These are phyloP conservation scores for fission yeast (Schizosaccharomyces pombe) DNA, from an alignment of 805 yeast species.

Conservation along the genomic window DNA sequence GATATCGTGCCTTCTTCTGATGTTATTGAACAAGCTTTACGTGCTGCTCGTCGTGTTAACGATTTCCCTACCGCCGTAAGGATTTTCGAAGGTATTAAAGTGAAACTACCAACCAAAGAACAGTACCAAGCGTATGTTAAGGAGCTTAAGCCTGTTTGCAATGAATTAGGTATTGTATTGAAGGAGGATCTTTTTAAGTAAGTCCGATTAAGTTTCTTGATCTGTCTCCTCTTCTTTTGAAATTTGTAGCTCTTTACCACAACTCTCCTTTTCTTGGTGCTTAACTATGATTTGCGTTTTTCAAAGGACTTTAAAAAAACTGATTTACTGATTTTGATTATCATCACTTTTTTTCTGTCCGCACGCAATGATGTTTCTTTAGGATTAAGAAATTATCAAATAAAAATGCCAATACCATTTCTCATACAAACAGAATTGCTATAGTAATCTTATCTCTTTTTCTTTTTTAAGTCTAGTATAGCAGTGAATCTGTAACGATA, in stretches of 20 bases:
- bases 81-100: conserved; percentile 89
- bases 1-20: conserved; percentile 96
- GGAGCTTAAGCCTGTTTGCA: conserved; percentile 74
- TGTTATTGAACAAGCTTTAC: conserved; percentile 82
- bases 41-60: conserved; percentile 96
- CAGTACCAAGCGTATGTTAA: conserved; percentile 92
- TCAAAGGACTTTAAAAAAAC: too few species aligned
- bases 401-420: too few species aligned
- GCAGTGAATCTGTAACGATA: too few species aligned
- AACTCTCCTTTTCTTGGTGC: background rate
- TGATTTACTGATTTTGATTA: too few species aligned
- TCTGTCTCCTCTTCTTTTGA: background rate
- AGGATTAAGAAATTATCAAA: too few species aligned
- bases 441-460: too few species aligned
- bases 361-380: too few species aligned
- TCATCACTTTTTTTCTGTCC: too few species aligned
- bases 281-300: too few species aligned
- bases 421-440: too few species aligned
- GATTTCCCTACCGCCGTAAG: conserved; percentile 97
- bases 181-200: conserved; percentile 54
- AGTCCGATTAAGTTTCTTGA: too few species aligned
- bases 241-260: background rate
- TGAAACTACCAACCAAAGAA: conserved; percentile 81
- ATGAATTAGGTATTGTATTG: conserved; percentile 78
- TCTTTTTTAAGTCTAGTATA: too few species aligned